Evolutionary conservation across 2,329 filamentous ascomycete genomes (phyloP).

Genomic region (Ceratocystis colombiana): DNA sequence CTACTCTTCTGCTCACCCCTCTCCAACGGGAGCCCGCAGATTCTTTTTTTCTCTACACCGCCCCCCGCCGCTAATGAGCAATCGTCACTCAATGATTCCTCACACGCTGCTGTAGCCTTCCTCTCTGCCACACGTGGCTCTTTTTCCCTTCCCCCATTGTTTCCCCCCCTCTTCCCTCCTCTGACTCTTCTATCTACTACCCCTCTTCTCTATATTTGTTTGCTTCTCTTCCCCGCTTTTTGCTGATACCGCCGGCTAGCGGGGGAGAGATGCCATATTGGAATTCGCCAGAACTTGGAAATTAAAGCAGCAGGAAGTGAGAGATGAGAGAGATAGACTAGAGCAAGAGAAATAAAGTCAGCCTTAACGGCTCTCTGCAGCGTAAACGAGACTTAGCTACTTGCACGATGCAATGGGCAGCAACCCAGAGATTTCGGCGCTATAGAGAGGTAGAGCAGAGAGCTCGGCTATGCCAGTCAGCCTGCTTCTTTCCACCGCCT

Average conservation of each 20-base stretch:
- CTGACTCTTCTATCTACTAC: background rate
- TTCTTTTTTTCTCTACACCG: background rate
- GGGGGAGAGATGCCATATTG: conserved; percentile 1
- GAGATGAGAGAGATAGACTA: background rate
- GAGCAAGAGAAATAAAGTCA: conserved; percentile 2
- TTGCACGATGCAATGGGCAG: background rate
- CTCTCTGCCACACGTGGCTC: background rate
- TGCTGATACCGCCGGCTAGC: background rate
- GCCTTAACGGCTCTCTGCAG: conserved; percentile 9
- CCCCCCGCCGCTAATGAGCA: background rate
- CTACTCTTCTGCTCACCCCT: conserved; percentile 1
- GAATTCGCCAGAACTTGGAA: background rate
- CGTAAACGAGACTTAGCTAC: conserved; percentile 8
- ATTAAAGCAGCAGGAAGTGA: background rate
- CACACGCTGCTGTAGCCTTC: conserved; percentile 6
- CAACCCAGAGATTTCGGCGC: background rate
- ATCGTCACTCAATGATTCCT: background rate
- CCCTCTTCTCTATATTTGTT: background rate
- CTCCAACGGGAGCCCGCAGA: conserved; percentile 8
- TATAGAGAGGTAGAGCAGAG: background rate
- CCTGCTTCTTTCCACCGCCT: background rate
- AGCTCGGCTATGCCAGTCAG: conserved; percentile 1
- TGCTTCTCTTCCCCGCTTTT: background rate
- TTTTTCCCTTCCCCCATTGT: background rate
- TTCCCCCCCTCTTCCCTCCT: background rate